Evolutionary conservation across 768 basidiomycete genomes (phyloP).

Genomic region (Auricularia cornea): DNA sequence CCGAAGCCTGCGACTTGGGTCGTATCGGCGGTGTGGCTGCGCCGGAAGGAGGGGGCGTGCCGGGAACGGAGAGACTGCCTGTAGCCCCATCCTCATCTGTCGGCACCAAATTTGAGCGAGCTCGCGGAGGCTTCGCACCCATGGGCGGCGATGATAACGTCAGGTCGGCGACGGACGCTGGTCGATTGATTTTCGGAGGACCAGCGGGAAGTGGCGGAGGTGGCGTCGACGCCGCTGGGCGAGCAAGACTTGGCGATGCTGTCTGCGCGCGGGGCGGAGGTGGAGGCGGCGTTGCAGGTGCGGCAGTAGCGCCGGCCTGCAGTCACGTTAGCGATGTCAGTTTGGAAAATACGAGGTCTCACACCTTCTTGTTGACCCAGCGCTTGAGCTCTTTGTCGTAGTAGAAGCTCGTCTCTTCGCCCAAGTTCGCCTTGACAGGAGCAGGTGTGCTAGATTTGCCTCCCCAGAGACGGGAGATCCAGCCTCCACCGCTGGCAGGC

Average conservation of each 20-base stretch:
- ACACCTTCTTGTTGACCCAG: constrained; percentile 93
- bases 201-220: constrained; percentile 21
- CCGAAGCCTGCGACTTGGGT: constrained; percentile 45
- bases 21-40: constrained; percentile 39
- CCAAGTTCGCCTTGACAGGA: constrained; percentile 86
- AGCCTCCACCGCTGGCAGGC: constrained; percentile 16
- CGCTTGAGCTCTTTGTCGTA: constrained; percentile 92
- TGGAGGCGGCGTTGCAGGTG: constrained; percentile 49
- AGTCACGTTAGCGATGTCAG: constrained; percentile 10
- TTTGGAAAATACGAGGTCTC: constrained; percentile 4
- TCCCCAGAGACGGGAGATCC: constrained; percentile 53
- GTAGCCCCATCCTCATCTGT: constrained; percentile 20
- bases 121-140: constrained; percentile 37
- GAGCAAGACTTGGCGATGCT: constrained; percentile 61
- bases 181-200: constrained; percentile 33
- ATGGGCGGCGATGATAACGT: constrained; percentile 26
- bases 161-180: constrained; percentile 59
- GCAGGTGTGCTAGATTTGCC: constrained; percentile 51
- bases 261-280: constrained; percentile 85
- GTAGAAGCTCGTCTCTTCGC: constrained; percentile 83
- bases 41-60: constrained; percentile 13
- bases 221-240: constrained; percentile 25
- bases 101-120: constrained; percentile 60
- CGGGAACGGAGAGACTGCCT: constrained; percentile 11
- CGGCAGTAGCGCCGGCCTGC: constrained; percentile 47